Base-by-base conservation (phyloP, 805 yeast species). In the Nakazawaea sp. region DNA sequence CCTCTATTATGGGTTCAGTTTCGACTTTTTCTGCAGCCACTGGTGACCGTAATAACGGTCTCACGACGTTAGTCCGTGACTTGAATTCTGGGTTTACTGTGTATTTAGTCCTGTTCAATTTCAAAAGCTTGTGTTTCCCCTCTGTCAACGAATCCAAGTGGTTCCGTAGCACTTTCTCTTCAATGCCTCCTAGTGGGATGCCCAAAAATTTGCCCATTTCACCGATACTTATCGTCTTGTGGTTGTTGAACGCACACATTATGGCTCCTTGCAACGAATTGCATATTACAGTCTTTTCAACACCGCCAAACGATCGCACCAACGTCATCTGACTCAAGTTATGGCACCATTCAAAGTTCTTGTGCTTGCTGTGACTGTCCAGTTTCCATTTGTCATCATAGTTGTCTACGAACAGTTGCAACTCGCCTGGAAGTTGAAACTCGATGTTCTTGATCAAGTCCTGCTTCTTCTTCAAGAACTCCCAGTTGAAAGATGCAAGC, bases 261-360 rank as follows among this genome's bases (percentile, higher is more conserved):
- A 65, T 53, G 3, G 53, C 42, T 0, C 67, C 68, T 46, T 66
- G 72, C 21, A 59, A 50, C 23, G 64, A 42, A 41, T 63, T 64
- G 9, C 62, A 53, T 3, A 42, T 38, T 17, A 66, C 48, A 18
- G 64, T 66, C 35, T 59, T 62, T 32, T 28, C 19, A 4, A 44
- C 29, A 0, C 38, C 31, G 4, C 44, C 45, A 36, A 63, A 64
- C n/a, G 46, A 23, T 2, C 51, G 59, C n/a, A 34, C 18, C 15
- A 66, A 48, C 0, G 51, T 45, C 17, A 66, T 18, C 42, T 61
- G 68, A 40, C 64, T 68, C 16, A 64, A 44, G 11, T 59, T 48
- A 41, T 58, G 63, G 36, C 51, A 53, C 24, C 49, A 49, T 5
- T 37, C 48, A 37, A 54, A 59, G 30, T 45, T 49, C 31, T 51